These are phyloP conservation scores for Bryoerythrophyllum caledonicum DNA, from an alignment of 225 moss, liverwort and hornwort species.

Conservation along the genomic window DNA sequence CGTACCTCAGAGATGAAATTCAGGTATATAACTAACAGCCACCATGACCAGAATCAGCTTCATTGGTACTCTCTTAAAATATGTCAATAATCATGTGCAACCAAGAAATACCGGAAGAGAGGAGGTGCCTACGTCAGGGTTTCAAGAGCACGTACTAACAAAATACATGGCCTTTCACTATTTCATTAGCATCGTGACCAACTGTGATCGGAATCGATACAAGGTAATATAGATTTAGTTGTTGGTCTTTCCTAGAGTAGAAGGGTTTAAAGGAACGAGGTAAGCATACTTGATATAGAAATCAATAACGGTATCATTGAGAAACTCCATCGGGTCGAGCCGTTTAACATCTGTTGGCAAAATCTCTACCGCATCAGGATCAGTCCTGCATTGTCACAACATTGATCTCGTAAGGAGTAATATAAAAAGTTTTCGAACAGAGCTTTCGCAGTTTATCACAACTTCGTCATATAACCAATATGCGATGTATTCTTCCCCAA, in stretches of 20 bases:
- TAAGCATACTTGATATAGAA: conserved; percentile 79
- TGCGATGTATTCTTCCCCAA: neutral
- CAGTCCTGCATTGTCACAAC: conserved; percentile 48
- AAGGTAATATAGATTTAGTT: neutral
- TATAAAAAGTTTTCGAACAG: neutral
- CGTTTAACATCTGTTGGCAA: conserved; percentile 53
- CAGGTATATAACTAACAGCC: neutral
- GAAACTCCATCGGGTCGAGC: conserved; percentile 68
- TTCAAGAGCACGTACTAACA: conserved; percentile 8
- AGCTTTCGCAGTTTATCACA: neutral
- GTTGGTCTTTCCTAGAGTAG: neutral
- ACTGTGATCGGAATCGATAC: neutral
- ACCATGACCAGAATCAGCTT: conserved; percentile 7
- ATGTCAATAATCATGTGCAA: neutral
- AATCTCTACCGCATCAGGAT: conserved; percentile 84
- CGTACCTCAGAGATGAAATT: neutral
- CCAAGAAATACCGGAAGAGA: neutral
- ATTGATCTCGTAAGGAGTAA: conserved; percentile 23
- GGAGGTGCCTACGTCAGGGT: neutral
- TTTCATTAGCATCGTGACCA: neutral
- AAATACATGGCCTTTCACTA: neutral
- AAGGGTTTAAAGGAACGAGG: neutral
- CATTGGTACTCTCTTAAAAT: neutral
- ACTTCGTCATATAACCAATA: neutral
- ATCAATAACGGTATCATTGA: conserved; percentile 85